Evolutionary conservation across 2,329 filamentous ascomycete genomes (phyloP), one percentile per base, ranked within the genome.

Genomic region (Lasiodiplodia sp.): DNA sequence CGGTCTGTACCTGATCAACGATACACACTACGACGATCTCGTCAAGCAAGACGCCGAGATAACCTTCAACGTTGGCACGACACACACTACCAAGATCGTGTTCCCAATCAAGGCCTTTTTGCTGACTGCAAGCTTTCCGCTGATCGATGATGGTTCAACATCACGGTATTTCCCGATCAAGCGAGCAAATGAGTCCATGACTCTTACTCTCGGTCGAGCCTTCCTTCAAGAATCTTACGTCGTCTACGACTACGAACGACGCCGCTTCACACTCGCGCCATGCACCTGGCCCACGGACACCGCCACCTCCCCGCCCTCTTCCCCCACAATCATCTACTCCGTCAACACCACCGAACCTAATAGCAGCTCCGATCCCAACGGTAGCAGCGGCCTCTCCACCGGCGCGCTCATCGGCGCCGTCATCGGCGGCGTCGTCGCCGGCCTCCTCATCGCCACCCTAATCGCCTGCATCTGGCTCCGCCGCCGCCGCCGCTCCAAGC

Each of bases 221-320:
- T 77, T 80, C 37, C 68, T 80, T 23, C 78, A 79, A 70, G 77
- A 79, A 70, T 76, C 78, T 8, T 79, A 80, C 68, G 23, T 80
- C 12, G 71, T 76, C 10, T 76, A 73, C 4, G 75, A 80, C 57
- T 78, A 76, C 57, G 76, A 76, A 38, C 70, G 71, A 18, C 57
- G 69, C 18, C 75, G 74, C 28, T 78, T 78, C 70, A 77, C 73
- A 1, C 73, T 91, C 2, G 49, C 57, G 23, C 56, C 55, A 5
- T 58, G 28, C 28, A 5, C 25, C 11, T 68, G 66, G 66, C 66
- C 66, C 8, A 21, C 52, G 4, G 66, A 62, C 31, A 28, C 34
- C 10, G 31, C 16, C 16, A 16, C n/a, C 28, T 47, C 52, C 14
- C 23, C 37, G 8, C 11, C 37, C 23, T 52, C 34, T 14, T 11